phyloP scores from a whole-genome alignment of 2,329 filamentous ascomycete species.

The Grosmannia huntii region DNA sequence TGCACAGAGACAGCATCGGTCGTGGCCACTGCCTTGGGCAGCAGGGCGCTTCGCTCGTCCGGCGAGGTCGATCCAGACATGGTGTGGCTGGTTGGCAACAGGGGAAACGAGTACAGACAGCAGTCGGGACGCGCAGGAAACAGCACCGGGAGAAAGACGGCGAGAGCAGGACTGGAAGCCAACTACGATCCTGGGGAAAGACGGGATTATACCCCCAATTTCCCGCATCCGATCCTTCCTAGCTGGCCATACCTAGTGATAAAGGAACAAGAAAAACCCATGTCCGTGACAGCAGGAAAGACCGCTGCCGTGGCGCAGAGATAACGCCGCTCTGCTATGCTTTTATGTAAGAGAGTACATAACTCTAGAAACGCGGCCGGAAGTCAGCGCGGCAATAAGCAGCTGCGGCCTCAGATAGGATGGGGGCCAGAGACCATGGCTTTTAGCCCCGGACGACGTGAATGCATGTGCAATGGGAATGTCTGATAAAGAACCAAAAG shows the following conservation, averaged over 20 bases:
- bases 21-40: slow-evolving; percentile 1
- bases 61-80: neutral
- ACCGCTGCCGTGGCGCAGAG: neutral
- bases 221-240: neutral
- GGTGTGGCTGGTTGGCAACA: neutral
- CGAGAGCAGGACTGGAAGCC: neutral
- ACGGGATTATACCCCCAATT: neutral
- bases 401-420: neutral
- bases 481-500: neutral
- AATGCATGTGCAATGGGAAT: neutral
- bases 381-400: neutral
- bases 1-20: too few species aligned
- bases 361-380: too few species aligned
- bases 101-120: too few species aligned
- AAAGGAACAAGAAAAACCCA: neutral
- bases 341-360: too few species aligned
- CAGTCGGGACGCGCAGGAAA: neutral
- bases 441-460: neutral
- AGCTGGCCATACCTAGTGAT: neutral
- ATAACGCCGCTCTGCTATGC: neutral
- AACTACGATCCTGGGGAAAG: neutral
- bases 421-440: neutral
- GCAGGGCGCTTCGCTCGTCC: slow-evolving; percentile 7
- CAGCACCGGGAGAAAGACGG: neutral
- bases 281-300: neutral